Evolutionary conservation across 768 basidiomycete genomes (phyloP).

Genomic region (Pleurotus cornucopiae): DNA sequence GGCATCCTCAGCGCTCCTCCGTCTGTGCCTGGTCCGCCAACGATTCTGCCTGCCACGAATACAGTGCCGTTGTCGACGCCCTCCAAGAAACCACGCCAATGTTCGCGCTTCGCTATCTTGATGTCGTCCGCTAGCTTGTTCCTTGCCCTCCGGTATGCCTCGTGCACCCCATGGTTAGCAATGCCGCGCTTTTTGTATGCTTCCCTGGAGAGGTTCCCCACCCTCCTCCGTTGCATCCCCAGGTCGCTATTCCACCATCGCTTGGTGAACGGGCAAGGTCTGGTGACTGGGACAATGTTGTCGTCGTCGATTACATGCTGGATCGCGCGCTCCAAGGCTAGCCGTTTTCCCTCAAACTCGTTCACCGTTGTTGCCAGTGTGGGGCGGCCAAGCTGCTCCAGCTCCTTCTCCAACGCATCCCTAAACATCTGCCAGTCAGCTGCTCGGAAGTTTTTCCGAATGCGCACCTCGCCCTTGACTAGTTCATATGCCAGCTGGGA

Average conservation of each 20-base stretch:
- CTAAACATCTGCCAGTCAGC: too few relatives aligned
- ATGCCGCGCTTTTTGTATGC: not conserved
- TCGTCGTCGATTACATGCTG: constrained; percentile 5
- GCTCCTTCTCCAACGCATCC: too few relatives aligned
- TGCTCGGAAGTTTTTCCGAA: too few relatives aligned
- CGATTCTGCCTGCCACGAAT: constrained; percentile 14
- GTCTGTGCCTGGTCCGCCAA: constrained; percentile 14
- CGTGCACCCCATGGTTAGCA: constrained; percentile 7
- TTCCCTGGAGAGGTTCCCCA: not conserved
- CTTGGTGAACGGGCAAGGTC: constrained; percentile 14
- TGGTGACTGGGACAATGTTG: constrained; percentile 4
- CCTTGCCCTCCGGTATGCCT: not conserved
- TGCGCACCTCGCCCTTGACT: too few relatives aligned
- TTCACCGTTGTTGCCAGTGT: too few relatives aligned
- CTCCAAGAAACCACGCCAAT: constrained; percentile 15
- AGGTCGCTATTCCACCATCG: constrained; percentile 19
- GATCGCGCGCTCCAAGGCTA: constrained; percentile 4
- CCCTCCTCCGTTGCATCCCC: not conserved
- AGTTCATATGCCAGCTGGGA: too few relatives aligned
- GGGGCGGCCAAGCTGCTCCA: too few relatives aligned
- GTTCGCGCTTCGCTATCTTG: constrained; percentile 8
- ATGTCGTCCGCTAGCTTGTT: constrained; percentile 3
- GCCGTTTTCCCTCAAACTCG: constrained; percentile 1
- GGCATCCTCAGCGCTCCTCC: constrained; percentile 8
- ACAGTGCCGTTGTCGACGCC: not conserved